These are phyloP conservation scores for Rhynchospora breviuscula DNA, from an alignment of 176 grass and related monocot species.

Conservation along the genomic window DNA sequence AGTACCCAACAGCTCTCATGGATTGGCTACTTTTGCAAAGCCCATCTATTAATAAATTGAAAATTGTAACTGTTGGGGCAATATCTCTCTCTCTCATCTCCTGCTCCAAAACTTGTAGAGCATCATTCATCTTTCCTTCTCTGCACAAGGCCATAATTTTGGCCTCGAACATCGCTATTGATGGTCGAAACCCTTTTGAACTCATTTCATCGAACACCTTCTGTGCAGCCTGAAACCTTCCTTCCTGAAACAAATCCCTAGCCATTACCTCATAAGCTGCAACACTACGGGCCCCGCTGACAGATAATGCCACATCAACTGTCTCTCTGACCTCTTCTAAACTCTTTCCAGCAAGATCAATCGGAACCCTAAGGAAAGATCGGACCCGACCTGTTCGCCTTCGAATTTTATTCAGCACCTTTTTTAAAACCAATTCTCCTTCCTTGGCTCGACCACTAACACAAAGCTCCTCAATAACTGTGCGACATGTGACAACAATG, in stretches of 20 bases:
- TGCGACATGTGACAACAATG: constrained; percentile 50
- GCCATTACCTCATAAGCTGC: constrained; percentile 45
- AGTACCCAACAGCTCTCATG: constrained; percentile 50
- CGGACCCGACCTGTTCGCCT: constrained; percentile 40
- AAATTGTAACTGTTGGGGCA: constrained; percentile 42
- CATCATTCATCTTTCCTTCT: constrained; percentile 39
- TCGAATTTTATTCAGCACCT: constrained; percentile 60
- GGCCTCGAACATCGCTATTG: constrained; percentile 40
- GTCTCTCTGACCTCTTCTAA: constrained; percentile 47
- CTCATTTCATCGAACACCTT: constrained; percentile 65
- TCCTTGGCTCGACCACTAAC: constrained; percentile 33
- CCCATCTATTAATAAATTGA: constrained; percentile 69
- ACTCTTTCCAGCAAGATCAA: constrained; percentile 41
- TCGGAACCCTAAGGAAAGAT: constrained; percentile 47
- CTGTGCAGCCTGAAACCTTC: constrained; percentile 38
- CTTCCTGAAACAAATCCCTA: constrained; percentile 46
- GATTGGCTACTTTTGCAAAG: constrained; percentile 53
- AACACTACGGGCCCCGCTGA: constrained; percentile 44
- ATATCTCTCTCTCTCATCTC: constrained; percentile 52
- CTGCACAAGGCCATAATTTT: constrained; percentile 58
- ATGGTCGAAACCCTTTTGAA: constrained; percentile 54
- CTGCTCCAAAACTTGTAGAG: constrained; percentile 41
- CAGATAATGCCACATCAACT: constrained; percentile 45
- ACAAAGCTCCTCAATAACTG: constrained; percentile 56
- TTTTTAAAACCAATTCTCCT: constrained; percentile 57